These are phyloP conservation scores for Boletus fagicola DNA, from an alignment of 768 basidiomycete species.

Conservation along the genomic window DNA sequence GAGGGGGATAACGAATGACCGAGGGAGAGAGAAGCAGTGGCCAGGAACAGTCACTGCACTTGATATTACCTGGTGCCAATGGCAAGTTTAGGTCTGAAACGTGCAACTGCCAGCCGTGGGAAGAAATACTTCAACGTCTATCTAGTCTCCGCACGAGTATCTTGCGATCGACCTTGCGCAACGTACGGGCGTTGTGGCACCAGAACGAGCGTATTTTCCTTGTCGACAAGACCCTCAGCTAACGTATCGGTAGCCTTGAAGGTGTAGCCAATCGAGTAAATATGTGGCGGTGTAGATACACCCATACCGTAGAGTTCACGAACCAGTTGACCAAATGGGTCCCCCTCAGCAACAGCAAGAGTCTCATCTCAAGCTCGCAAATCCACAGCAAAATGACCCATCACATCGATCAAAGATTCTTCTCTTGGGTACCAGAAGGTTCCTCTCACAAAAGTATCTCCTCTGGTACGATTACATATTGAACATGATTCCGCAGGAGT, in stretches of 20 bases:
- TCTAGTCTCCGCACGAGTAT: neutral
- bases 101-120: slow-evolving; percentile 8
- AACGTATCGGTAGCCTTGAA: no score
- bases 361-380: slow-evolving; percentile 10
- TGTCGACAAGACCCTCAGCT: neutral
- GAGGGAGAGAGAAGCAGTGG: neutral
- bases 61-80: neutral
- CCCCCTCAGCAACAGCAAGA: slow-evolving; percentile 11
- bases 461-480: neutral
- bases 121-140: neutral
- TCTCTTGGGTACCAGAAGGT: slow-evolving; percentile 71
- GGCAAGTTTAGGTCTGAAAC: neutral
- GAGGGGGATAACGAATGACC: neutral
- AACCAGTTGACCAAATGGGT: slow-evolving; percentile 1
- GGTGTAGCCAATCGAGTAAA: neutral
- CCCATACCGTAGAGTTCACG: neutral
- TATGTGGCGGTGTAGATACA: slow-evolving; percentile 7
- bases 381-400: slow-evolving; percentile 15
- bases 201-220: neutral
- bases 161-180: neutral
- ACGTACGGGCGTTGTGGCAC: neutral
- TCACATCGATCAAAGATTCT: slow-evolving; percentile 61
- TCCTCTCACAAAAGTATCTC: neutral
- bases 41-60: neutral
- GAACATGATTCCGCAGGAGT: slow-evolving; percentile 48